Evolutionary conservation across 1,284 basidiomycete genomes (phyloP).

Genomic region (Trichosporon asahii): DNA sequence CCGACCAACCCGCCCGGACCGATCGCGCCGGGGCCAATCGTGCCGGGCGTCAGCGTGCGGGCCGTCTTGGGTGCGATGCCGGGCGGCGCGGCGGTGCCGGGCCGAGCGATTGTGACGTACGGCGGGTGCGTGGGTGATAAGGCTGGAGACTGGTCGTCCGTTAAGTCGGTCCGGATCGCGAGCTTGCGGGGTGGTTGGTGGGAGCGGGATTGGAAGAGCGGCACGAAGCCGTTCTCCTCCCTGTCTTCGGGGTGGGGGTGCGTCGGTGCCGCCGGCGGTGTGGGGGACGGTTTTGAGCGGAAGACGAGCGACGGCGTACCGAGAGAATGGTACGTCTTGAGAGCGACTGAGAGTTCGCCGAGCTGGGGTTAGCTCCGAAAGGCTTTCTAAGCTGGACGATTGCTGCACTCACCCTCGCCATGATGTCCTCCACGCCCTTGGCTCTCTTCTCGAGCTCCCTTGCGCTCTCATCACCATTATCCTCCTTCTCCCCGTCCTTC

Average conservation of each 20-base stretch:
- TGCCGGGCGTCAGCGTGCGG: neutral
- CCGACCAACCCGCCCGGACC: neutral
- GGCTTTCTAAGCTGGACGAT: neutral
- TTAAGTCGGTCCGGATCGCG: neutral
- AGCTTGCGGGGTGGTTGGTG: neutral
- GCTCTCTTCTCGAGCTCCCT: constrained; percentile 11
- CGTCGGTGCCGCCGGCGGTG: neutral
- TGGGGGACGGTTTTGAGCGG: neutral
- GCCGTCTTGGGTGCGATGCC: neutral
- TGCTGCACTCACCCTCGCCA: constrained; percentile 16
- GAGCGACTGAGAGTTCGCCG: constrained; percentile 14
- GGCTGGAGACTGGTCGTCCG: neutral
- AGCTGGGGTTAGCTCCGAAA: constrained; percentile 18
- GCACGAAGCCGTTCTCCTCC: neutral
- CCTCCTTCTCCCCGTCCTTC: neutral
- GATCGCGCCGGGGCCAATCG: neutral
- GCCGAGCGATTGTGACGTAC: constrained; percentile 4
- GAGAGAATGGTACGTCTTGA: constrained; percentile 22
- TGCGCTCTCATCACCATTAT: neutral
- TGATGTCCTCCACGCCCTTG: constrained; percentile 22
- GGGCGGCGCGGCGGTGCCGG: neutral
- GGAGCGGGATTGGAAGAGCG: neutral
- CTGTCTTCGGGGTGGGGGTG: neutral
- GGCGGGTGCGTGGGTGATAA: constrained; percentile 6
- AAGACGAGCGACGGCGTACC: constrained; percentile 25